phyloP scores from a whole-genome alignment of 2,329 filamentous ascomycete species.

The Botrytis tulipae region DNA sequence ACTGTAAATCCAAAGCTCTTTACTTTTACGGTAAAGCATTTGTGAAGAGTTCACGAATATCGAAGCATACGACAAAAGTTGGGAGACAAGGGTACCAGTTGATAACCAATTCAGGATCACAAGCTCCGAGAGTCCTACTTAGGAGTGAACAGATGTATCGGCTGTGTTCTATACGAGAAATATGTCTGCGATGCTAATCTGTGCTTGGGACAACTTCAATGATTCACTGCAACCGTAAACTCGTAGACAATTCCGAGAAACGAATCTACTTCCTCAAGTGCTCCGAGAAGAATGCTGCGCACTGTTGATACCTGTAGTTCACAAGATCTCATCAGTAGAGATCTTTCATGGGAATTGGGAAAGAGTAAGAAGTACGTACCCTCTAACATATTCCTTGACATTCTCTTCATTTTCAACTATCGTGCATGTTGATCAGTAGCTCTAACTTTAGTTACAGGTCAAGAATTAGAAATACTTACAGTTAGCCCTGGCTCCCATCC shows the following conservation, averaged over 20 bases:
- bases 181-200: neutral
- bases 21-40: neutral
- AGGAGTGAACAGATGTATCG: neutral
- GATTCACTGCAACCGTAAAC: neutral
- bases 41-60: neutral
- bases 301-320: neutral
- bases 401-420: constrained; percentile 41
- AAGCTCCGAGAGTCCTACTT: neutral
- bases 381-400: constrained; percentile 36
- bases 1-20: neutral
- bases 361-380: neutral
- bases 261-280: neutral
- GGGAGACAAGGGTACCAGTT: neutral
- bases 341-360: neutral
- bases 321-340: neutral
- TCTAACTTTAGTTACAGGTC: neutral
- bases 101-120: neutral
- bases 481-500: constrained; percentile 51
- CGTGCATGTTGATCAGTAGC: neutral
- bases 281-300: neutral
- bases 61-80: neutral
- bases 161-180: neutral
- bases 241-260: neutral
- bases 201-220: neutral
- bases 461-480: constrained; percentile 36